phyloP scores from a whole-genome alignment of 352 stramenopile species.

The Sclerospora graminicola region DNA sequence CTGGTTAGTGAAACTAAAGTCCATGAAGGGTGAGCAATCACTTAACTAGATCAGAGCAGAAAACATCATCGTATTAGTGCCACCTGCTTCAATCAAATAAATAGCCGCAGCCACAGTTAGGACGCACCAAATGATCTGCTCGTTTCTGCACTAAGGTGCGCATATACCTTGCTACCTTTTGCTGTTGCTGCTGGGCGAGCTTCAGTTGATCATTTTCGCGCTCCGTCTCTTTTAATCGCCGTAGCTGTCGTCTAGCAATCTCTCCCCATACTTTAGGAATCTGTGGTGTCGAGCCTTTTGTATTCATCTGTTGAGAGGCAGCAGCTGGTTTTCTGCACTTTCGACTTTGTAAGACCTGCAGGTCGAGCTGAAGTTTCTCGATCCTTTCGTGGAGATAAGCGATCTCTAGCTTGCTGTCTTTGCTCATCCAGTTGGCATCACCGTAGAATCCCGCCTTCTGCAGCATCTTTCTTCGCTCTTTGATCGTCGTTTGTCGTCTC shows the following conservation, averaged over 20 bases:
- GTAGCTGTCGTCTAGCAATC: conserved; percentile 22
- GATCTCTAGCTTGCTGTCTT: conserved; percentile 45
- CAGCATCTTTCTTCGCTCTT: conserved; percentile 28
- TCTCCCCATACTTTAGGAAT: conserved; percentile 21
- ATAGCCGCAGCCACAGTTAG: not conserved
- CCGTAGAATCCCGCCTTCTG: conserved; percentile 25
- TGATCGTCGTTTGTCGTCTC: conserved; percentile 10
- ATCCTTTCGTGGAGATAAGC: conserved; percentile 54
- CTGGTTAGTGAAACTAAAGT: conserved; percentile 13
- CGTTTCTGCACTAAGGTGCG: conserved; percentile 16
- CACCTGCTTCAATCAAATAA: not conserved
- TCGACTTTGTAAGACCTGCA: conserved; percentile 28
- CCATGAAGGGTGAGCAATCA: conserved; percentile 18
- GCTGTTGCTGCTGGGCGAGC: conserved; percentile 27
- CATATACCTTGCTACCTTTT: conserved; percentile 13
- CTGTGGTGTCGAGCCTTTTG: conserved; percentile 5
- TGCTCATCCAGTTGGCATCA: conserved; percentile 19
- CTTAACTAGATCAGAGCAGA: conserved; percentile 9
- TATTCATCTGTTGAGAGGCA: not conserved
- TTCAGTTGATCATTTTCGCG: conserved; percentile 35
- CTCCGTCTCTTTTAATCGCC: conserved; percentile 22
- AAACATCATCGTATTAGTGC: conserved; percentile 1
- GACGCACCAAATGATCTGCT: conserved; percentile 14
- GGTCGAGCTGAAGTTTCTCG: conserved; percentile 47
- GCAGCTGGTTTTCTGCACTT: conserved; percentile 9